A percentile compares a stretch with the other conserved stretches of the same genome.
Conservation (phyloP, 108 stramenopile genomes). For the Cylindrotheca closterium region DNA sequence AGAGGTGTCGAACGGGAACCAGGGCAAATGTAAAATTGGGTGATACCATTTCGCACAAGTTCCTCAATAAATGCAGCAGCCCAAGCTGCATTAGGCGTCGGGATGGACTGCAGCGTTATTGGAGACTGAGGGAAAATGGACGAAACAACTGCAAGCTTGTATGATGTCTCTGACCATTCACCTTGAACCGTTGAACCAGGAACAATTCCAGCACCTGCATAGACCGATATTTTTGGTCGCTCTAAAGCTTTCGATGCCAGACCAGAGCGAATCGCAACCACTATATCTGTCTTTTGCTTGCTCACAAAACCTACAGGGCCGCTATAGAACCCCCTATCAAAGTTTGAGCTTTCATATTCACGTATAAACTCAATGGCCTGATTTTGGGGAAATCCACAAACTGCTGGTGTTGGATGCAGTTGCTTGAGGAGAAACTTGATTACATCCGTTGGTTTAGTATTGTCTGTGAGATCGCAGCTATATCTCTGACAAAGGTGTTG, state of each 20-base stretch:
- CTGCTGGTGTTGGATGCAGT: slow-evolving; percentile 87
- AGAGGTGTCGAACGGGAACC: slow-evolving; percentile 92
- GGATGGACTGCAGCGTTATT: slow-evolving; percentile 60
- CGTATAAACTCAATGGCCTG: slow-evolving; percentile 67
- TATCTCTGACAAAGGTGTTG: slow-evolving; percentile 84
- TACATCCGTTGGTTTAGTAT: slow-evolving; percentile 18
- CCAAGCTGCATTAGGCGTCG: slow-evolving; percentile 85
- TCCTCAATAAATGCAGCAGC: slow-evolving; percentile 89
- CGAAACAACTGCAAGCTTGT: slow-evolving; percentile 76
- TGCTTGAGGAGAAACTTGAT: slow-evolving; percentile 46
- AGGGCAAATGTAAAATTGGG: slow-evolving; percentile 85
- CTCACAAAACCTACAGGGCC: slow-evolving; percentile 84
- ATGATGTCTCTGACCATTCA: slow-evolving; percentile 83
- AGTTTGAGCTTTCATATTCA: slow-evolving; percentile 50
- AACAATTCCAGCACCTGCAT: slow-evolving; percentile 84
- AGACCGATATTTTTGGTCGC: slow-evolving; percentile 48
- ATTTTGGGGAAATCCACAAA: slow-evolving; percentile 61
- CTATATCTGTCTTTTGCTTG: slow-evolving; percentile 59
- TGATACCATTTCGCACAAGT: slow-evolving; percentile 79
- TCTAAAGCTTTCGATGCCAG: slow-evolving; percentile 29
- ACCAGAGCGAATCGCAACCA: slow-evolving; percentile 79
- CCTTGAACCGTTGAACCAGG: slow-evolving; percentile 78
- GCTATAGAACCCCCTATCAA: slow-evolving; percentile 82
- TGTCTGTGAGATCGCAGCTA: slow-evolving; percentile 44
- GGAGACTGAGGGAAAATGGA: slow-evolving; percentile 80